These are phyloP conservation scores for Alternaria sp. DNA, from an alignment of 2,329 filamentous ascomycete species.

Conservation along the genomic window DNA sequence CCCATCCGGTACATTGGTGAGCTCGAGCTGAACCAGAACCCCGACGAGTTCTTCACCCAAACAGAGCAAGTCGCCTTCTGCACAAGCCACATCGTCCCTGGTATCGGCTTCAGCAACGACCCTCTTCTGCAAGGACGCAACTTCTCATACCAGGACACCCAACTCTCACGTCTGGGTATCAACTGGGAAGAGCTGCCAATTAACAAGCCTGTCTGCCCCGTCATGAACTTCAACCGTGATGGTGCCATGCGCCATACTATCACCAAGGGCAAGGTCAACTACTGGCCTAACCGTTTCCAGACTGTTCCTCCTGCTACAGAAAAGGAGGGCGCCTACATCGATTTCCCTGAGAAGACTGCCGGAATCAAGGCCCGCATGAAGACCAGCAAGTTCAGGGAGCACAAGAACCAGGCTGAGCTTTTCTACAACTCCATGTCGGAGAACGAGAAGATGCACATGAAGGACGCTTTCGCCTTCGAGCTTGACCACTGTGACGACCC, in stretches of 20 bases:
- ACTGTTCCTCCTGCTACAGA: constrained; percentile 68
- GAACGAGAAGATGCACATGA: constrained; percentile 71
- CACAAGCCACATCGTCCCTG: constrained; percentile 79
- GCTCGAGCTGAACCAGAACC: constrained; percentile 79
- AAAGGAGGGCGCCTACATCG: constrained; percentile 72
- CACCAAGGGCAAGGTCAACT: constrained; percentile 76
- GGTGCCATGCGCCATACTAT: constrained; percentile 77
- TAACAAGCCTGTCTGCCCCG: constrained; percentile 76
- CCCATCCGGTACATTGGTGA: constrained; percentile 81
- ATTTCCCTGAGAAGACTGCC: constrained; percentile 70
- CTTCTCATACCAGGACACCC: constrained; percentile 72
- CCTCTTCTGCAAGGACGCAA: constrained; percentile 78
- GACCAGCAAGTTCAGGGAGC: constrained; percentile 79
- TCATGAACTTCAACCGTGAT: constrained; percentile 80
- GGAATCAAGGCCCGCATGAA: constrained; percentile 75
- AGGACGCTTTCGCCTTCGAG: constrained; percentile 71
- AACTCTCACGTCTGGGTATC: constrained; percentile 72
- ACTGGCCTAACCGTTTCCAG: constrained; percentile 78
- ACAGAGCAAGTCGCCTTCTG: constrained; percentile 86
- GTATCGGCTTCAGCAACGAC: constrained; percentile 79
- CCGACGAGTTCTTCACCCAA: constrained; percentile 83
- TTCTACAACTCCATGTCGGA: constrained; percentile 81
- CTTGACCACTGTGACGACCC: constrained; percentile 84
- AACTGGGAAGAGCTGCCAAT: constrained; percentile 83
- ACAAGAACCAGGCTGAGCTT: constrained; percentile 78